Evolutionary conservation across 768 basidiomycete species (phyloP).

Genomic region (Lactifluus piperatus): DNA sequence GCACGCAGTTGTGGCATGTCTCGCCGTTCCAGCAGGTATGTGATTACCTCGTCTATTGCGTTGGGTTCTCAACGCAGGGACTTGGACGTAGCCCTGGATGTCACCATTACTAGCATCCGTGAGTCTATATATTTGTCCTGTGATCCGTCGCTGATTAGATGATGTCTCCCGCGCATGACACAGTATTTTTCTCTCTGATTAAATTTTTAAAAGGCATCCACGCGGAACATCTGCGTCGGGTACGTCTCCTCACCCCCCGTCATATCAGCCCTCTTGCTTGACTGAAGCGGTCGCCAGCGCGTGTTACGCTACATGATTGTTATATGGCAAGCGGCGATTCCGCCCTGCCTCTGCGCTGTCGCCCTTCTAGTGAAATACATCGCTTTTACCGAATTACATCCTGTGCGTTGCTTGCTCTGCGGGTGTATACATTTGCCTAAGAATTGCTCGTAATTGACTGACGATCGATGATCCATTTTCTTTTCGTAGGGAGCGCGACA

Average conservation of each 20-base stretch:
- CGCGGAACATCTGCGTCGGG: slow-evolving; percentile 6
- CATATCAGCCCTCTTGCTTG: neutral
- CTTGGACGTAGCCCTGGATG: slow-evolving; percentile 1
- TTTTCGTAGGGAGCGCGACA: neutral
- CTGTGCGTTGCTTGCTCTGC: slow-evolving; percentile 2
- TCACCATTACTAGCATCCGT: slow-evolving; percentile 5
- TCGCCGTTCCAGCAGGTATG: slow-evolving; percentile 10
- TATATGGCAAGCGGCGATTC: slow-evolving; percentile 11
- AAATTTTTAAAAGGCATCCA: neutral
- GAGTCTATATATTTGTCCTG: neutral
- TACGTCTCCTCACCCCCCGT: neutral
- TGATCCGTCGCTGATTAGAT: neutral
- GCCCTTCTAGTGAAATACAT: slow-evolving; percentile 7
- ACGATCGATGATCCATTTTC: neutral
- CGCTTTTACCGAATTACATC: neutral
- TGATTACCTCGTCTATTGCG: neutral
- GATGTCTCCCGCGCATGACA: neutral
- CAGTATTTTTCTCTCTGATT: slow-evolving; percentile 4
- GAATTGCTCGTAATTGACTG: too few relatives aligned
- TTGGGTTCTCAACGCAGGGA: neutral
- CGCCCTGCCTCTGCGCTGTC: slow-evolving; percentile 1
- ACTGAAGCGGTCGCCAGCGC: neutral
- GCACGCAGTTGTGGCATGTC: neutral
- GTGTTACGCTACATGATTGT: slow-evolving; percentile 5
- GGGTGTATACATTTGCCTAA: too few relatives aligned